Evolutionary conservation across 176 grass and related monocot species (phyloP), one percentile per base, ranked within the genome.

Genomic region (Bothriochloa decipiens): DNA sequence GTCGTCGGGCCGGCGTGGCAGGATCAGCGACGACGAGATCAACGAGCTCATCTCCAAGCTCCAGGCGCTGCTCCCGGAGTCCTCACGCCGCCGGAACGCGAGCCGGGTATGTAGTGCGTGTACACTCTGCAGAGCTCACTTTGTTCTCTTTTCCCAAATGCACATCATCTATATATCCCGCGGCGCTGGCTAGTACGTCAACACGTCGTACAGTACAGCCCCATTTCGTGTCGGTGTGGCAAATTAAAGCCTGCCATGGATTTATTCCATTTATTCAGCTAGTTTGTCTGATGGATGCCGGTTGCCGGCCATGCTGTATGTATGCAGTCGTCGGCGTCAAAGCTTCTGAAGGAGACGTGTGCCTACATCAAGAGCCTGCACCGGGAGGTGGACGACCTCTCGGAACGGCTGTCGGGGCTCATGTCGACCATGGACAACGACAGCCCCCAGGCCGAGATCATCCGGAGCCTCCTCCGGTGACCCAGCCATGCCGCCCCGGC

Each of bases 1-100:
- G 58, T 61, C 57, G 94, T 94, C 95, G 62, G 86, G 70, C 75
- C 70, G 92, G 43, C 89, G 88, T 22, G 88, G 88, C 41, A 86
- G 90, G 76, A 94, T 97, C 85, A 91, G 89, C 72, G 95, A 97
- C 70, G 95, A 91, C 26, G 95, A 97, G 95, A 97, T 97, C 82
- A 95, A 86, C 77, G 95, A 97, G 87, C 92, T 97, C 88, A 88
- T 97, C 87, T 91, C 90, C 63, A 95, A 95, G 81, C 86, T 97
- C 35, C 95, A 97, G 77, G 76, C 88, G 9, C 91, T 97, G 5
- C 90, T 97, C 37, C 95, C 95, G 3, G 92, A 91, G 76, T 91
- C 90, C 41, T 91, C 92, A 11, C 92, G 95, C 75, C 78, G 88
- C 79, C 90, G 90, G 47, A 70, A 67, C 66, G 72, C 84, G 0